Evolutionary conservation across 169 alveolate genomes (phyloP).

Genomic region (Plasmodium coatneyi): DNA sequence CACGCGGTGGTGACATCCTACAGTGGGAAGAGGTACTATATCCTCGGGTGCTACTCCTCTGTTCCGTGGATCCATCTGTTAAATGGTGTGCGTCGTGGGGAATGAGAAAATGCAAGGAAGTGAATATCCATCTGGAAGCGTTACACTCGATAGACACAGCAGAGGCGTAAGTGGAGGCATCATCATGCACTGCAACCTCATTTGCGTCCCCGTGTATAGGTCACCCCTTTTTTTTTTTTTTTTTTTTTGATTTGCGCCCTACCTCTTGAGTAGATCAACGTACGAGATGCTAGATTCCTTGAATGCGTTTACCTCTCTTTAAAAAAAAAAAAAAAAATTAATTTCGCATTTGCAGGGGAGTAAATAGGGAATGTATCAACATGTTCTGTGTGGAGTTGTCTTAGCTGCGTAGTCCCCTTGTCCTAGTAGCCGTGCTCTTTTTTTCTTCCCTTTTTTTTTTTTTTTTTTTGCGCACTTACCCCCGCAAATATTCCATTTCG

Average conservation of each 20-base stretch:
- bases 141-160: not conserved
- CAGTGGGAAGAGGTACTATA: not conserved
- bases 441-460: not conserved
- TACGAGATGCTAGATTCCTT: constrained; percentile 43
- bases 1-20: not conserved
- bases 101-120: not conserved
- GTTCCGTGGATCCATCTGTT: not conserved
- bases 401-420: not conserved
- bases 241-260: not conserved
- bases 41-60: not conserved
- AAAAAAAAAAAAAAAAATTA: constrained; percentile 7
- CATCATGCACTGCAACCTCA: not conserved
- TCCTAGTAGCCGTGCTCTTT: not conserved
- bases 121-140: not conserved
- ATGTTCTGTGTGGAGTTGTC: not conserved
- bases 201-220: not conserved
- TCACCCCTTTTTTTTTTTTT: not conserved
- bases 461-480: constrained; percentile 6
- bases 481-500: constrained; percentile 20
- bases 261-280: constrained; percentile 29
- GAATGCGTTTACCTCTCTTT: constrained; percentile 31
- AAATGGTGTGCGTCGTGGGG: not conserved
- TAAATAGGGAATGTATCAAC: not conserved
- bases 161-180: not conserved
- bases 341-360: not conserved